Evolutionary conservation across 805 yeast species (phyloP).

Genomic region (Lipomyces lipofer): DNA sequence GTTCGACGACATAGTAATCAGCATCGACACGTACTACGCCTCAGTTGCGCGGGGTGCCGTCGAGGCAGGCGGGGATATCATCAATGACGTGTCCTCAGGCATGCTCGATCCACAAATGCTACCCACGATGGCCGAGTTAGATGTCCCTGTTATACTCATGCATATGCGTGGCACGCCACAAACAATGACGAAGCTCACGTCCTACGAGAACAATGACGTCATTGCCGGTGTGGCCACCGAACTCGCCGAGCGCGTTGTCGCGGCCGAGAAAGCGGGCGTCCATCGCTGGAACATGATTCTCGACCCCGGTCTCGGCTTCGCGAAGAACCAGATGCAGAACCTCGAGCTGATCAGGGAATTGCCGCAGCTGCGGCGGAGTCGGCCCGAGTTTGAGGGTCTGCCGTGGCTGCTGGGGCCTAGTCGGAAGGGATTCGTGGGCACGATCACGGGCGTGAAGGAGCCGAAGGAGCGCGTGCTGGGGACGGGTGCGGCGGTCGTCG

Average conservation of each 20-base stretch:
- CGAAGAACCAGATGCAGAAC: conserved; percentile 77
- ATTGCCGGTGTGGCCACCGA: conserved; percentile 66
- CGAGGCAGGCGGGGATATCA: conserved; percentile 79
- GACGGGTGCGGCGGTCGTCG: conserved; percentile 71
- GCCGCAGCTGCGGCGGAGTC: conserved; percentile 27
- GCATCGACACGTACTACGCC: conserved; percentile 86
- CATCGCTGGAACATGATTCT: conserved; percentile 85
- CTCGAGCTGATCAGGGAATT: conserved; percentile 55
- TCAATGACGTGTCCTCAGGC: conserved; percentile 90
- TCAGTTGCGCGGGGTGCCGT: conserved; percentile 70
- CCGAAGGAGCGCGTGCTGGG: conserved; percentile 70
- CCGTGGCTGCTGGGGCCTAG: conserved; percentile 78
- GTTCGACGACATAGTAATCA: conserved; percentile 53
- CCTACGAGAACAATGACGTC: conserved; percentile 48
- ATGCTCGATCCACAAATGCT: conserved; percentile 66
- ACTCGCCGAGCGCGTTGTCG: conserved; percentile 53
- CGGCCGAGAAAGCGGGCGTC: conserved; percentile 64
- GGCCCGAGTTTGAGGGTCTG: conserved; percentile 33
- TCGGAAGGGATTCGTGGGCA: conserved; percentile 83
- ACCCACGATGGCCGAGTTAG: conserved; percentile 60
- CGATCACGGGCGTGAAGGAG: conserved; percentile 56
- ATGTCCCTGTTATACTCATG: conserved; percentile 74
- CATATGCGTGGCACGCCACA: conserved; percentile 83
- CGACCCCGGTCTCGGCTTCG: conserved; percentile 97
- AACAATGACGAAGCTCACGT: conserved; percentile 64